Percentiles rank a stretch among this genome's conserved stretches.
Evolutionary conservation across 805 yeast genomes (phyloP).

Genomic region (Babjeviella inositovora): DNA sequence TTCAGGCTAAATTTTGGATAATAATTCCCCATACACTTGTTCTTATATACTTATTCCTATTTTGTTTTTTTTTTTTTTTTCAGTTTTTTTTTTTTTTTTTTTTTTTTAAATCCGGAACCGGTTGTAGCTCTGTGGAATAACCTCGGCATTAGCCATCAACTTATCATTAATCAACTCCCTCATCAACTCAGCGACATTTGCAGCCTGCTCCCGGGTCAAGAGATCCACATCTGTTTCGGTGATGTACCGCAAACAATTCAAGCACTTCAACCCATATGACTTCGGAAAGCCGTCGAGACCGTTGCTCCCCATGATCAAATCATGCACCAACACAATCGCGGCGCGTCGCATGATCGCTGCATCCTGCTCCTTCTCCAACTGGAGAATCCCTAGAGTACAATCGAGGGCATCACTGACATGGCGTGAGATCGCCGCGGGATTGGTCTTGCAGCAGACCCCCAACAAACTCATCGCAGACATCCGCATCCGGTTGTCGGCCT

Average conservation of each 20-base stretch:
- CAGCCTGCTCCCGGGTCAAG: constrained; percentile 43
- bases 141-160: no score
- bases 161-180: constrained; percentile 11
- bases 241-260: constrained; percentile 23
- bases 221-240: constrained; percentile 34
- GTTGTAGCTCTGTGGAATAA: no score
- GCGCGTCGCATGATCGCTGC: constrained; percentile 46
- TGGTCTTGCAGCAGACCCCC: constrained; percentile 51
- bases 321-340: constrained; percentile 54
- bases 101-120: no score
- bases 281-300: constrained; percentile 31
- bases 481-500: constrained; percentile 42
- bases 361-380: constrained; percentile 25
- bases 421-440: constrained; percentile 33
- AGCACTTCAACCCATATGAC: constrained; percentile 24
- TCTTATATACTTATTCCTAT: no score
- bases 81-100: no score
- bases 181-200: constrained; percentile 12
- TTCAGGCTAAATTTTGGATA: no score
- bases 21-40: no score
- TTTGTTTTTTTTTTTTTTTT: no score
- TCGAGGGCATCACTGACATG: constrained; percentile 48
- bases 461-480: constrained; percentile 80
- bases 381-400: constrained; percentile 63
- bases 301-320: constrained; percentile 30